Base-by-base conservation (phyloP, 345 rosid species). In the Zanthoxylum bungeanum region DNA sequence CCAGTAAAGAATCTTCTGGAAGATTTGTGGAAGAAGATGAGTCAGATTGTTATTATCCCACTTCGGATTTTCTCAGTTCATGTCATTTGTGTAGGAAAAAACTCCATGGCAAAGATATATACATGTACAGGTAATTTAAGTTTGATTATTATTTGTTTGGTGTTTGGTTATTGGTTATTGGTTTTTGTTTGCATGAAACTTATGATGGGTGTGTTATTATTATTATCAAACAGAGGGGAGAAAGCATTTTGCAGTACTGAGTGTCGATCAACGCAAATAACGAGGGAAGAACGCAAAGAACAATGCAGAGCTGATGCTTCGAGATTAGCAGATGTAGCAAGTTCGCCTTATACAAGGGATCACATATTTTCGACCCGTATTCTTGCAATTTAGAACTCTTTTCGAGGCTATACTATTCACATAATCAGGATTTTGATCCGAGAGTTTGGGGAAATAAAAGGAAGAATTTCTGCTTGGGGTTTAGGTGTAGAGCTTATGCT, bases 241-340 rank as follows among this genome's bases (percentile, higher is more conserved):
- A 91, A 85, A 34, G 98, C 85, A 0, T 94, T 88, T 75, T 93
- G 96, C 44, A 93, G 97, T 80, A 56, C 72, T 6, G 97, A 90
- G 70, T 94, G 98, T 73, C 75, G 97, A 61, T 87, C 93, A 11
- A 76, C 73, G 56, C 91, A 89, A 33, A 90, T 92, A 68, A 74
- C 70, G 65, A 81, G 67, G 50, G 93, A 92, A n/a, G 95, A 92
- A 60, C 67, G 78, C 9, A 85, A 84, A 75, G 87, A 90, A 73
- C 84, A 73, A 76, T 88, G 93, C 80, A 78, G 84, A 82, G 78
- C 90, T n/a, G 84, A 78, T 42, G 78, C 77, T 37, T 39, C 79
- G 25, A 79, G 76, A 67, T 75, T 72, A 30, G 80, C 74, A 4
- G 79, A 82, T 30, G 60, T 83, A 42, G 75, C 93, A 61, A 74